Evolutionary conservation across 768 basidiomycete genomes (phyloP).

Genomic region (Piloderma croceum): DNA sequence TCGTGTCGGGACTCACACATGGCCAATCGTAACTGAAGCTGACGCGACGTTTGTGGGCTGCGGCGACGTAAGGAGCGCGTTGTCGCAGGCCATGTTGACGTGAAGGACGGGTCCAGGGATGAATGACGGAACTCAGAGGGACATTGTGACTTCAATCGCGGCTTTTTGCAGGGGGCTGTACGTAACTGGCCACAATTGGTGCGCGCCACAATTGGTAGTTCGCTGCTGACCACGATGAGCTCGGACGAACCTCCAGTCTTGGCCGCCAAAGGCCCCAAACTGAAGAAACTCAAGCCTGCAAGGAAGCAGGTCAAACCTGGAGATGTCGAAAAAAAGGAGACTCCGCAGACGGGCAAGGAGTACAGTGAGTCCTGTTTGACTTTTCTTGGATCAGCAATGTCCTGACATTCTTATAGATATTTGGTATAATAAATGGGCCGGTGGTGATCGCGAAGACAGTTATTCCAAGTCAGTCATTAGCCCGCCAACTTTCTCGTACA

Average conservation of each 20-base stretch:
- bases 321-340: conserved; percentile 84
- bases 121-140: no score
- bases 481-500: neutral
- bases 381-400: neutral
- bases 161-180: no score
- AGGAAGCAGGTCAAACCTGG: conserved; percentile 89
- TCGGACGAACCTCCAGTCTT: conserved; percentile 19
- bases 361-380: conserved; percentile 62
- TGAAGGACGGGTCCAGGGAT: no score
- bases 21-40: conserved; percentile 49
- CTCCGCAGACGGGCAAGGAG: conserved; percentile 90
- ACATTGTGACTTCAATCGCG: no score
- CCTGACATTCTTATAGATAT: conserved; percentile 74
- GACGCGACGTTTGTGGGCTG: conserved; percentile 37
- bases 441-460: conserved; percentile 93
- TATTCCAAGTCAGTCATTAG: conserved; percentile 75
- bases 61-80: conserved; percentile 38
- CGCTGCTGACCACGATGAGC: conserved; percentile 24
- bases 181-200: no score
- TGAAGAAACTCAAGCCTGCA: conserved; percentile 84
- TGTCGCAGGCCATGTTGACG: conserved; percentile 51
- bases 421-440: conserved; percentile 99
- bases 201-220: no score
- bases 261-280: conserved; percentile 19
- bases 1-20: conserved; percentile 45